Evolutionary conservation across 148 eudicot species (phyloP).

Genomic region (Diospyros lotus): DNA sequence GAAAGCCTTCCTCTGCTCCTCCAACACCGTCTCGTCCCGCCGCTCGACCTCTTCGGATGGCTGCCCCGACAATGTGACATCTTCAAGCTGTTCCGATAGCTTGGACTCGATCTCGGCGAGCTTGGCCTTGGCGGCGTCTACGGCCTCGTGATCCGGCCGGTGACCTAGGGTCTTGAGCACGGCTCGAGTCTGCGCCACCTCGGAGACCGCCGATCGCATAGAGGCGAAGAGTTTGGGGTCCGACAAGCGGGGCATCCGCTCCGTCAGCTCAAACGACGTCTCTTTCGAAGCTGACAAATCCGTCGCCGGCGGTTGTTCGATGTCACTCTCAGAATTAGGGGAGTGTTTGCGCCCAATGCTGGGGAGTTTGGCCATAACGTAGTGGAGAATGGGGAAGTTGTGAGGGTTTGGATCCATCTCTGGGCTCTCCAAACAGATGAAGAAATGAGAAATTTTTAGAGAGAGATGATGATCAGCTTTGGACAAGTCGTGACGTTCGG

Average conservation of each 20-base stretch:
- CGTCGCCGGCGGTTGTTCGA: slow-evolving; percentile 44
- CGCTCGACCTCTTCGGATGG: slow-evolving; percentile 19
- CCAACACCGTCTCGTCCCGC: slow-evolving; percentile 21
- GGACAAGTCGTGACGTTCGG: too few relatives aligned
- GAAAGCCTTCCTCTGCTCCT: slow-evolving; percentile 48
- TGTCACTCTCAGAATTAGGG: slow-evolving; percentile 36
- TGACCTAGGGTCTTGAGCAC: slow-evolving; percentile 50
- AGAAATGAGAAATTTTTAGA: neutral
- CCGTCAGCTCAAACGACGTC: slow-evolving; percentile 43
- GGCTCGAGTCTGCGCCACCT: slow-evolving; percentile 61
- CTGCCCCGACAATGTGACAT: slow-evolving; percentile 29
- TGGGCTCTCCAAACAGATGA: neutral
- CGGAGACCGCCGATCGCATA: slow-evolving; percentile 64
- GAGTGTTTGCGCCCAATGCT: slow-evolving; percentile 23
- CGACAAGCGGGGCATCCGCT: slow-evolving; percentile 64
- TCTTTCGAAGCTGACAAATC: slow-evolving; percentile 7
- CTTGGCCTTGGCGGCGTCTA: slow-evolving; percentile 53
- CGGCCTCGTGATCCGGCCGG: slow-evolving; percentile 74
- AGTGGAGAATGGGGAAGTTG: slow-evolving; percentile 62
- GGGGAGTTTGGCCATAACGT: slow-evolving; percentile 64
- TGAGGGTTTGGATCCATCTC: slow-evolving; percentile 58
- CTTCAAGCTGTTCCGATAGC: slow-evolving; percentile 30
- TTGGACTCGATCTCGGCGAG: slow-evolving; percentile 40
- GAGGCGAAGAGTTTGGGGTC: slow-evolving; percentile 57
- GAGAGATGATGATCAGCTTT: neutral